Base-by-base conservation (phyloP, 2,329 filamentous ascomycete species). In the Sarocladium strictum region DNA sequence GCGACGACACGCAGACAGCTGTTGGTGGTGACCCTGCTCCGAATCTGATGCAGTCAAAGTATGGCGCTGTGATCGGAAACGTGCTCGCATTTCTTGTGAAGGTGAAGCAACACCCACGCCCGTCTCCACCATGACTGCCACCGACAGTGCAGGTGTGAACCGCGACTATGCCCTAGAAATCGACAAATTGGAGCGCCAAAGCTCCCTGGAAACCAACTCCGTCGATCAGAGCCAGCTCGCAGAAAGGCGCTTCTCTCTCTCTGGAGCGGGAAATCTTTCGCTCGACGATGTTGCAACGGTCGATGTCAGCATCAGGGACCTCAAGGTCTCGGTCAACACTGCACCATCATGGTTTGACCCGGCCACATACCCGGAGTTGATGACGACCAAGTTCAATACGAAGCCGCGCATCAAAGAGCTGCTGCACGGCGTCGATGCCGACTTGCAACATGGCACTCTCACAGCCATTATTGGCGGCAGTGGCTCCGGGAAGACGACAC, bases 401-500 rank as follows among this genome's bases (percentile, higher is more conserved):
- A 60, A 59, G 1, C 64, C 71, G 2, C 63, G 62, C 6, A 68
- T 69, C 56, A 82, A 82, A 62, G 67, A 71, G 5, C 80, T 91
- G 11, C 70, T 91, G 10, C 73, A 84, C 53, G 78, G 79, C 27
- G 79, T 90, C 45, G 79, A 79, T 58, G 85, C 85, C 2, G 77
- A 81, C 23, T 78, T 90, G 64, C 74, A 76, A 2, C 77, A 80
- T 7, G 86, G 87, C 2, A 86, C 82, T 2, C 68, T 92, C 38
- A 90, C 86, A 0, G 87, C 87, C 9, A 90, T 91, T 53, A 83
- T 91, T 55, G 87, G 87, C 10, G 86, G 86, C 3, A 86, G 84
- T 62, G 87, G 87, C 19, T 86, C 83, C 1, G 87, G 87, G 0
- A 90, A 90, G 70, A 88, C 85, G 3, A 86, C 84, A 0, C 69